Evolutionary conservation across 2,329 filamentous ascomycete genomes (phyloP).

Genomic region (Botryotinia convoluta): DNA sequence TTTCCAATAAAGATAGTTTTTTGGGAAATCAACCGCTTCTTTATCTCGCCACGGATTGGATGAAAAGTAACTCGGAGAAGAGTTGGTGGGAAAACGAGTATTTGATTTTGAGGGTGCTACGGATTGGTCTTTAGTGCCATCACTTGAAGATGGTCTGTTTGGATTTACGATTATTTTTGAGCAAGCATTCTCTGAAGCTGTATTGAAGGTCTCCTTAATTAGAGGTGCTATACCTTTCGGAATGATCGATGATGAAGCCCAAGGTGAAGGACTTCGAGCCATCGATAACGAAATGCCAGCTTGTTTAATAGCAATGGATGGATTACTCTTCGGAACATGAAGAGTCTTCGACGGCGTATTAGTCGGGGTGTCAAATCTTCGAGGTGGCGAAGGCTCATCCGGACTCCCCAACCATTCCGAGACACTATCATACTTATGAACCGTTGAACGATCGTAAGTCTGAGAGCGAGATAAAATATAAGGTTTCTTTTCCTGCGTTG

Average conservation of each 20-base stretch:
- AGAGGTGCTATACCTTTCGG: not conserved
- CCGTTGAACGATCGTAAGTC: not conserved
- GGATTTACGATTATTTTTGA: not conserved
- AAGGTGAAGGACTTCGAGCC: not conserved
- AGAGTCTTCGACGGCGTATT: not conserved
- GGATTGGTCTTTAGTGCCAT: not conserved
- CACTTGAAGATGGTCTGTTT: not conserved
- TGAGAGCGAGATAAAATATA: conserved; percentile 3
- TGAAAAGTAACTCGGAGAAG: not conserved
- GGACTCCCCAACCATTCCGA: conserved; percentile 10
- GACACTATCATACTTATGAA: not conserved
- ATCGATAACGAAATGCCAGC: not conserved
- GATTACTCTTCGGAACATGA: not conserved
- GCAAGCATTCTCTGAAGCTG: not conserved
- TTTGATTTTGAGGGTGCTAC: not conserved
- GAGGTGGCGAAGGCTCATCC: not conserved
- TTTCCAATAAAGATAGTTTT: not conserved
- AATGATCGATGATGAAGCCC: not conserved
- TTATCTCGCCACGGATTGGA: not conserved
- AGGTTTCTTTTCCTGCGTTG: not conserved
- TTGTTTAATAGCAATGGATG: not conserved
- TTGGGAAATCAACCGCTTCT: not conserved
- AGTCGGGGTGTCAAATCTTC: not conserved
- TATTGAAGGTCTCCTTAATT: not conserved
- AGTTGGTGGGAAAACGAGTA: not conserved